Conservation (phyloP, 768 basidiomycete genomes). For the Suillus subluteus region DNA sequence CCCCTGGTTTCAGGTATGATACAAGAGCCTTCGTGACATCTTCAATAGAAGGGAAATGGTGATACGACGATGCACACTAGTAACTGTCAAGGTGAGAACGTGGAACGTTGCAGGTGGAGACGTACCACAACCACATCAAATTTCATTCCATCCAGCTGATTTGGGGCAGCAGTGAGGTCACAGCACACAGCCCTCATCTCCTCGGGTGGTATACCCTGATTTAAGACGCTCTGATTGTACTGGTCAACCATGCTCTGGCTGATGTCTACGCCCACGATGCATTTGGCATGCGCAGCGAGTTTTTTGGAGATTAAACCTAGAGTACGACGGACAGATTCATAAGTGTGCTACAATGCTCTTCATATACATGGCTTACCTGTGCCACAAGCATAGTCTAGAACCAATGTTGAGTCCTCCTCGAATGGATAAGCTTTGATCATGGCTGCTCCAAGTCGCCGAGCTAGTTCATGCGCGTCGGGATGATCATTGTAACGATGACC, state of each 20-base stretch:
- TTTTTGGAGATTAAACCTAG: conserved; percentile 66
- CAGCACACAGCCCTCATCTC: conserved; percentile 68
- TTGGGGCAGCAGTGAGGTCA: conserved; percentile 49
- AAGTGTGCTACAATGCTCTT: background rate
- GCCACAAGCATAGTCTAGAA: conserved; percentile 80
- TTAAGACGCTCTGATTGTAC: conserved; percentile 59
- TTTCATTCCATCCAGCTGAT: conserved; percentile 51
- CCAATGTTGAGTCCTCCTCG: conserved; percentile 54
- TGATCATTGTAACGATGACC: conserved; percentile 30
- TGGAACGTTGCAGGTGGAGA: conserved; percentile 6
- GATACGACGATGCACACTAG: conserved; percentile 68
- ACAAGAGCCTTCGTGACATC: conserved; percentile 55
- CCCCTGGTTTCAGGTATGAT: conserved; percentile 63
- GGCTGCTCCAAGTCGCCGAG: conserved; percentile 27
- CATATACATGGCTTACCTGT: conserved; percentile 46
- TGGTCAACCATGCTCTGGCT: conserved; percentile 70
- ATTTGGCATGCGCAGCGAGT: conserved; percentile 61
- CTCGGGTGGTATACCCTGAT: conserved; percentile 65
- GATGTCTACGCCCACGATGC: conserved; percentile 76
- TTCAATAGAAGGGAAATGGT: conserved; percentile 58
- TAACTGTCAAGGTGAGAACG: background rate
- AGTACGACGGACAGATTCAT: background rate
- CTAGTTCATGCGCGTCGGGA: conserved; percentile 23
- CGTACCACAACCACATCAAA: conserved; percentile 78
- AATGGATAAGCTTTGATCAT: conserved; percentile 48